phyloP scores from a whole-genome alignment of 108 stramenopile genomes.

The Cylindrotheca fusiformis region DNA sequence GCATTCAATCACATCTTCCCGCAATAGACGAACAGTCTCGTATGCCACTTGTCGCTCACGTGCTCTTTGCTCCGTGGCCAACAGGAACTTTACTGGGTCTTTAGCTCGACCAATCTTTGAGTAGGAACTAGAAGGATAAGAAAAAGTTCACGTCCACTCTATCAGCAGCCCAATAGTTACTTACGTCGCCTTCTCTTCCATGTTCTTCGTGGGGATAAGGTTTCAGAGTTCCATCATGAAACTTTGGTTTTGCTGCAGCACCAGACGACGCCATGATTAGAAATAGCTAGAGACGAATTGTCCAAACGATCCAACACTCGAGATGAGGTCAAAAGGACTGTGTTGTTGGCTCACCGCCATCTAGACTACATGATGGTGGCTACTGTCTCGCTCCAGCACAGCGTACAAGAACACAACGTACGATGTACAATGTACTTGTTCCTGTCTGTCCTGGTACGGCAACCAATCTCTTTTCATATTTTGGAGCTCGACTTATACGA shows the following conservation, averaged over 20 bases:
- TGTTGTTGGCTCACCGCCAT: too few relatives aligned
- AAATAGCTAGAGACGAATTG: too few relatives aligned
- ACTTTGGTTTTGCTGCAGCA: conserved; percentile 31
- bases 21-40: conserved; percentile 81
- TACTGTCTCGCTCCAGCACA: too few relatives aligned
- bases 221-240: conserved; percentile 49
- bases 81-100: conserved; percentile 81
- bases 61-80: conserved; percentile 84
- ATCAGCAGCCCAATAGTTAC: conserved; percentile 1
- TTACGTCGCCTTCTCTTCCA: conserved; percentile 37
- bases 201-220: conserved; percentile 76
- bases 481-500: too few relatives aligned
- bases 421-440: too few relatives aligned
- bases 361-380: too few relatives aligned
- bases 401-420: too few relatives aligned
- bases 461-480: too few relatives aligned
- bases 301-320: too few relatives aligned
- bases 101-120: conserved; percentile 58
- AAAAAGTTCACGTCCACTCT: not conserved
- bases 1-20: conserved; percentile 83
- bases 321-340: too few relatives aligned
- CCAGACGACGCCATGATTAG: conserved; percentile 22
- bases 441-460: too few relatives aligned
- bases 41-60: conserved; percentile 86
- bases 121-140: not conserved